phyloP scores from a whole-genome alignment of 768 basidiomycete species.

The Leccinum longicurvipes region DNA sequence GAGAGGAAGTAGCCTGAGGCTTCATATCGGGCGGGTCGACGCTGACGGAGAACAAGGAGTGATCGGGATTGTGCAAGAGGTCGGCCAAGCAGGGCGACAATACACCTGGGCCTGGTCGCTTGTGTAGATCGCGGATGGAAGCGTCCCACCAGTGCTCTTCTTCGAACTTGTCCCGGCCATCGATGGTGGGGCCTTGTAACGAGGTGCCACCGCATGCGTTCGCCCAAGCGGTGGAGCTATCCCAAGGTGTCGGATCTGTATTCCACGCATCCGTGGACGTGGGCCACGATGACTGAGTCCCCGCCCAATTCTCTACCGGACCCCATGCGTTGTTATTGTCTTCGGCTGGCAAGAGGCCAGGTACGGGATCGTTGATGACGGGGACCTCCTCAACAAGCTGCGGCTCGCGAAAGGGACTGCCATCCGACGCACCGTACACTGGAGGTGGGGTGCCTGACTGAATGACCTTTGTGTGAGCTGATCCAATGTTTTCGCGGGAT shows the following conservation, averaged over 20 bases:
- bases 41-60: constrained; percentile 64
- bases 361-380: constrained; percentile 33
- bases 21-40: constrained; percentile 34
- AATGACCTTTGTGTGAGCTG: constrained; percentile 35
- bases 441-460: constrained; percentile 30
- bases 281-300: constrained; percentile 11
- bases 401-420: constrained; percentile 47
- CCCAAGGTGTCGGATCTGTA: constrained; percentile 24
- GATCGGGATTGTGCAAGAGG: constrained; percentile 66
- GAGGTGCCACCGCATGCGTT: constrained; percentile 20
- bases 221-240: constrained; percentile 21
- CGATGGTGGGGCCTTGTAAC: constrained; percentile 42
- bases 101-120: constrained; percentile 68
- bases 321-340: constrained; percentile 23
- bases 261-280: constrained; percentile 19
- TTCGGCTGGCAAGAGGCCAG: constrained; percentile 37
- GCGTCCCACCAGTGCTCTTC: constrained; percentile 71
- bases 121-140: constrained; percentile 38
- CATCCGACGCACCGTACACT: constrained; percentile 20
- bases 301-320: constrained; percentile 16
- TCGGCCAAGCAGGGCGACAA: constrained; percentile 68
- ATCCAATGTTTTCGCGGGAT: constrained; percentile 33
- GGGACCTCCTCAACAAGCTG: constrained; percentile 49
- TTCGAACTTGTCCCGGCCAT: constrained; percentile 57
- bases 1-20: constrained; percentile 18